Evolutionary conservation across 2,329 filamentous ascomycete species (phyloP).

Genomic region (Xylariaceae sp.): DNA sequence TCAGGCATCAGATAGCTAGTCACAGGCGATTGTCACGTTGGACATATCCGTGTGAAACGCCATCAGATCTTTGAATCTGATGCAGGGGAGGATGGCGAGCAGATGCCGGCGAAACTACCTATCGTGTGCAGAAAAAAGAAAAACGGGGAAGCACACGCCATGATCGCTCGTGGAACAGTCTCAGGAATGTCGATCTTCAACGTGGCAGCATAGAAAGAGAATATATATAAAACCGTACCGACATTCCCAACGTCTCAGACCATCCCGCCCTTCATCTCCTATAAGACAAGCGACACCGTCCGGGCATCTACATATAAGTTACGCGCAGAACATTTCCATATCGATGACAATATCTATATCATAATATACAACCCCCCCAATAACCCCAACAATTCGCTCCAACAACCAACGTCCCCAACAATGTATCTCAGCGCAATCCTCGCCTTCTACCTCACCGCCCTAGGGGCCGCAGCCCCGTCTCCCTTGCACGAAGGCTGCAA

Average conservation of each 20-base stretch:
- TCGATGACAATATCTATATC: too few species aligned
- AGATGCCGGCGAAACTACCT: background rate
- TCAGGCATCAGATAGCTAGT: constrained; percentile 9
- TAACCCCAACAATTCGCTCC: background rate
- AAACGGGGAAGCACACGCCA: too few species aligned
- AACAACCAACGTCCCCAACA: background rate
- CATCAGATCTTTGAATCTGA: background rate
- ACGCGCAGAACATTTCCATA: too few species aligned
- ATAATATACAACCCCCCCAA: background rate
- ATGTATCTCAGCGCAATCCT: constrained; percentile 23
- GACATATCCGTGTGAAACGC: constrained; percentile 9
- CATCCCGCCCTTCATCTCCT: too few species aligned
- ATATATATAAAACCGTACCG: too few species aligned
- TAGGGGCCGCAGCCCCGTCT: constrained; percentile 19
- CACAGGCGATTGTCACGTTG: constrained; percentile 9
- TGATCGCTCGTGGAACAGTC: too few species aligned
- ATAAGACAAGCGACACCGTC: too few species aligned
- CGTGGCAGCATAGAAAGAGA: too few species aligned
- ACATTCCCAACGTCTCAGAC: too few species aligned
- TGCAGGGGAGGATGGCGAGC: background rate
- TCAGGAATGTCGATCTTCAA: too few species aligned
- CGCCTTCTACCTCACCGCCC: constrained; percentile 21
- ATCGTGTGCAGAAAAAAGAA: too few species aligned
- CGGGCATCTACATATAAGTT: too few species aligned
- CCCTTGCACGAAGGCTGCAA: background rate